Base-by-base conservation (phyloP, 2,329 filamentous ascomycete genomes). In the Oidium heveae region DNA sequence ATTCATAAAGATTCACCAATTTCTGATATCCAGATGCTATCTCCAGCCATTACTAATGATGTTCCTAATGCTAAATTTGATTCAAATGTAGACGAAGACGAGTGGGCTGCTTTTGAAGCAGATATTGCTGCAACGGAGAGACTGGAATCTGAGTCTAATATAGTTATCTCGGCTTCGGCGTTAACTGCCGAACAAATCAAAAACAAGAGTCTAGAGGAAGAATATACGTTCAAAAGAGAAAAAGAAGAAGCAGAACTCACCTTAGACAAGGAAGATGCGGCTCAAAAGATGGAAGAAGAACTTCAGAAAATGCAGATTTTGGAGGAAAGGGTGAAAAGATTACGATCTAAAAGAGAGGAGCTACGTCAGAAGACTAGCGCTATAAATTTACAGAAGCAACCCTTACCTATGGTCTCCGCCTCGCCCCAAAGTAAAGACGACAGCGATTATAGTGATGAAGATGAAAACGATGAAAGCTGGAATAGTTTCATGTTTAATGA, bases 51-150 rank as follows among this genome's bases (percentile, higher is more conserved):
- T n/a, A 39, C 36, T 39, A 3, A 13, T n/a, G 10, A 13, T n/a
- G 2, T 4, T 13, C 4, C 12, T 13, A 13, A 13, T 13, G 3
- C 36, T 39, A 13, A 3, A 5, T 61, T 65, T 0, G 56, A 51
- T 10, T 49, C 57, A 15, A 68, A 69, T 43, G 68, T 85, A 9
- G 79, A 88, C 64, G 85, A 94, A 63, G 77, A 81, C 54, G 84
- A 91, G 67, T 91, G 84, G 84, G 82, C 84, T 1, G 84, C 85
- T 9, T 93, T 94, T 64, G 82, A 94, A 65, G 83, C 84, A 2
- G 85, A 94, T 54, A 79, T 94, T 55, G 82, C 79, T 8, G 63
- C 63, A 18, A 68, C 69, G 33, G 64, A 70, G 24, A 60, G 65
- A 32, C 63, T 63, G 1, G 61, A 68, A 15, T 57, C 58, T 33